Percentiles rank a stretch among this genome's conserved stretches.
These are phyloP conservation scores for Bacidia rubella DNA, from an alignment of 495 filamentous ascomycete species.

Conservation along the genomic window DNA sequence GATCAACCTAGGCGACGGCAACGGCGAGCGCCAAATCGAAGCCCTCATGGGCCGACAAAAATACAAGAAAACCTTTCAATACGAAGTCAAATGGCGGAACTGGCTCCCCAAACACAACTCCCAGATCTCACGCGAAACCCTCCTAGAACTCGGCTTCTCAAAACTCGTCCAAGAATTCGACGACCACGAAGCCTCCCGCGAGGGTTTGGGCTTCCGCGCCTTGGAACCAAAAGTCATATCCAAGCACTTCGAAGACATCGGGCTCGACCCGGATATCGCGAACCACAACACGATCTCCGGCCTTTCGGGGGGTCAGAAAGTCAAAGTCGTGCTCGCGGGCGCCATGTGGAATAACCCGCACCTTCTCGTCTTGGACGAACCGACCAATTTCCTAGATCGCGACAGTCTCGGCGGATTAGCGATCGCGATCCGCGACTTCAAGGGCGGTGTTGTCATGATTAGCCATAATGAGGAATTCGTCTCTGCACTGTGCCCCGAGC, in stretches of 20 bases:
- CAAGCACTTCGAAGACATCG: conserved; percentile 96
- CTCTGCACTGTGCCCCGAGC: conserved; percentile 82
- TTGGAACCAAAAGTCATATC: conserved; percentile 86
- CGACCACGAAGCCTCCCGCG: conserved; percentile 92
- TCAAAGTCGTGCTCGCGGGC: conserved; percentile 96
- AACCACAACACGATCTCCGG: conserved; percentile 98
- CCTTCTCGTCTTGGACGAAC: conserved; percentile 93
- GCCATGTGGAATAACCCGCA: conserved; percentile 99
- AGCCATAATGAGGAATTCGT: conserved; percentile 99
- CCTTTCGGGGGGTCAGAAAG: conserved; percentile 96
- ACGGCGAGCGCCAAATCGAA: conserved; percentile 65
- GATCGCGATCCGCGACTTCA: conserved; percentile 93
- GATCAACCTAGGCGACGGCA: conserved; percentile 72
- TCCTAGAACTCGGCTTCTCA: conserved; percentile 68
- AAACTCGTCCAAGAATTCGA: conserved; percentile 97
- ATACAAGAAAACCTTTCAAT: conserved; percentile 98
- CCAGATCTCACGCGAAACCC: conserved; percentile 84
- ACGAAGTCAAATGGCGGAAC: conserved; percentile 89
- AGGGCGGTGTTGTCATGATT: conserved; percentile 96
- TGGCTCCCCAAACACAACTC: conserved; percentile 86
- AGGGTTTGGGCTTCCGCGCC: conserved; percentile 88
- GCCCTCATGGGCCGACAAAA: conserved; percentile 91
- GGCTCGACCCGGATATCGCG: conserved; percentile 91
- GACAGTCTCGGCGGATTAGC: conserved; percentile 92
- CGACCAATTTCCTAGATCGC: conserved; percentile 97